Percentiles rank a stretch among this genome's conserved stretches.
Evolutionary conservation across 2,329 filamentous ascomycete species (phyloP).

Genomic region (Colletotrichum neosansevieriae): DNA sequence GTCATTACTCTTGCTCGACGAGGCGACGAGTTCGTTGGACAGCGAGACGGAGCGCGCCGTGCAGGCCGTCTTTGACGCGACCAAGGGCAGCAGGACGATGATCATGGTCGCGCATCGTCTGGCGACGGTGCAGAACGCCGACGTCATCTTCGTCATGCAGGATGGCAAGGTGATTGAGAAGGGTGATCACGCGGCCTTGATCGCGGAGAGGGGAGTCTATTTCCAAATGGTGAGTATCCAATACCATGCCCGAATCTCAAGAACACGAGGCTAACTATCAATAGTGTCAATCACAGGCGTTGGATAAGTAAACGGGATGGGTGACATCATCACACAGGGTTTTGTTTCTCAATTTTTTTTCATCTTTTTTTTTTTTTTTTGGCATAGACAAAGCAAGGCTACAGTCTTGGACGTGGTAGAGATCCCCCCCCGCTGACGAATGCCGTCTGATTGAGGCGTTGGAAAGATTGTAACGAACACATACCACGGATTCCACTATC

Average conservation of each 20-base stretch:
- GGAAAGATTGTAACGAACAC: constrained; percentile 27
- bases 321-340: not conserved
- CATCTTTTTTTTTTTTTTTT: not conserved
- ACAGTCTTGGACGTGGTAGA: constrained; percentile 11
- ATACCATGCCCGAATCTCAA: too few species aligned
- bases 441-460: constrained; percentile 5
- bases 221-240: constrained; percentile 33
- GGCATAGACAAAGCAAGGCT: constrained; percentile 16
- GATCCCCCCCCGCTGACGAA: constrained; percentile 4
- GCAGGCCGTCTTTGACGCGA: constrained; percentile 37
- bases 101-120: constrained; percentile 58
- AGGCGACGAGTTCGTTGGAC: constrained; percentile 37
- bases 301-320: constrained; percentile 31
- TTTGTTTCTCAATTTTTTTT: not conserved
- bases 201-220: constrained; percentile 34
- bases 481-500: constrained; percentile 8
- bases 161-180: constrained; percentile 55
- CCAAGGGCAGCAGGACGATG: constrained; percentile 34
- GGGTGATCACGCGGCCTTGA: constrained; percentile 31
- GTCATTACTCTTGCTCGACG: constrained; percentile 28
- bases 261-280: not conserved
- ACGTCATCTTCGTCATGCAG: constrained; percentile 58
- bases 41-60: constrained; percentile 37
- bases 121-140: constrained; percentile 56
- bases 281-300: constrained; percentile 39